Conservation (phyloP, 106 monocot species). For the Ottelia alismoides region DNA sequence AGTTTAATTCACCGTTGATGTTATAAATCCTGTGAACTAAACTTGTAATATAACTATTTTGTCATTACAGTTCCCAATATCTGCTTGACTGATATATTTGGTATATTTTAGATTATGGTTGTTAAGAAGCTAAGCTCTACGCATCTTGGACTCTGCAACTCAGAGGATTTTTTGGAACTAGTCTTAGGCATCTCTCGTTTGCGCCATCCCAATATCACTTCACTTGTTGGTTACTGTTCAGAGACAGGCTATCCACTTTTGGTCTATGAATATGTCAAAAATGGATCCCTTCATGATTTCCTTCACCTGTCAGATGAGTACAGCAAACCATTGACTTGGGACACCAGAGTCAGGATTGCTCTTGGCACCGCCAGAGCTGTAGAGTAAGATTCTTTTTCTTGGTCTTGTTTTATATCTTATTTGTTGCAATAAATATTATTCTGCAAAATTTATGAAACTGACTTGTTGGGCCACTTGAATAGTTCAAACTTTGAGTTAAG, state of each 20-base stretch:
- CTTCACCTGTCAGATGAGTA: constrained; percentile 62
- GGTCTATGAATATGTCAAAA: constrained; percentile 52
- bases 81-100: no score
- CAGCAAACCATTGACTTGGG: constrained; percentile 56
- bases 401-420: background rate
- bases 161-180: constrained; percentile 47
- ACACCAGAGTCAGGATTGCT: constrained; percentile 7
- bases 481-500: no score
- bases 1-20: no score
- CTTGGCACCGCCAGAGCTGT: constrained; percentile 63
- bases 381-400: no score
- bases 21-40: no score
- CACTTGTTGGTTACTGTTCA: constrained; percentile 63
- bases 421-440: background rate
- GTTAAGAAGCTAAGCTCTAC: no score
- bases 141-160: no score
- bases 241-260: constrained; percentile 61
- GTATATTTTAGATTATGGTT: no score
- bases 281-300: constrained; percentile 60
- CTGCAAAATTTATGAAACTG: no score
- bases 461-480: no score
- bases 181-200: constrained; percentile 43
- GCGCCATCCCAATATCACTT: constrained; percentile 60
- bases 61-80: no score
- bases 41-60: no score